Conservation (phyloP, 768 basidiomycete genomes). For the Boletus vermiculosoides region DNA sequence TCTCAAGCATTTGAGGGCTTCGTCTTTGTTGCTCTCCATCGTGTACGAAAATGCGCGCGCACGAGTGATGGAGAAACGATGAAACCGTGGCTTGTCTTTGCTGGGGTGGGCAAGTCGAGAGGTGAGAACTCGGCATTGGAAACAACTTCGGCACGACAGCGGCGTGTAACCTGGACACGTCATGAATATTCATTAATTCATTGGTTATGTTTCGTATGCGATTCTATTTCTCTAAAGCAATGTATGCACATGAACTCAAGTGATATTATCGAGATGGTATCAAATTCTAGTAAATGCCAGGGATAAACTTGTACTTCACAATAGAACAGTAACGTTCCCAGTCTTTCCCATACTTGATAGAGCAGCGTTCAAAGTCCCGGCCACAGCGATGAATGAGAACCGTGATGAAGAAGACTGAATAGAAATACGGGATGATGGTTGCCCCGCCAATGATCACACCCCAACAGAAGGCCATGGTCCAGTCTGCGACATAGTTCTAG, state of each 20-base stretch:
- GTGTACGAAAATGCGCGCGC: constrained; percentile 4
- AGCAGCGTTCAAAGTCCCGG: constrained; percentile 95
- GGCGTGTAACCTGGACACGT: constrained; percentile 7
- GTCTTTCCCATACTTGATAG: constrained; percentile 90
- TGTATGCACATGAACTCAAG: not conserved
- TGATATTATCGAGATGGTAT: constrained; percentile 16
- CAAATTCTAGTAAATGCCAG: constrained; percentile 66
- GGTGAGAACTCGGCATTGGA: constrained; percentile 26
- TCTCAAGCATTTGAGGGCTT: constrained; percentile 76
- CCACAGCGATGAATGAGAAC: constrained; percentile 90
- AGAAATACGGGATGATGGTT: constrained; percentile 91
- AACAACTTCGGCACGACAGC: constrained; percentile 2
- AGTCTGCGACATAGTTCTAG: constrained; percentile 93
- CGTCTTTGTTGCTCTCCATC: constrained; percentile 91
- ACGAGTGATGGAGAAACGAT: constrained; percentile 12
- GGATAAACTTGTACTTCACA: constrained; percentile 91
- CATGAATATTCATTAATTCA: not conserved
- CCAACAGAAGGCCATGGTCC: constrained; percentile 84
- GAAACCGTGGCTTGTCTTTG: constrained; percentile 3
- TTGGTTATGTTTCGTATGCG: not conserved
- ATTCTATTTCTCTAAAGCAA: not conserved
- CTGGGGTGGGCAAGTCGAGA: constrained; percentile 1
- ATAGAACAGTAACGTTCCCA: constrained; percentile 88
- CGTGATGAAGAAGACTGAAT: constrained; percentile 92
- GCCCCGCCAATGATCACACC: constrained; percentile 73